Evolutionary conservation across 1,139 yeast genomes (phyloP), one percentile per base, ranked within the genome.

Genomic region (Scheffersomyces quercinus): DNA sequence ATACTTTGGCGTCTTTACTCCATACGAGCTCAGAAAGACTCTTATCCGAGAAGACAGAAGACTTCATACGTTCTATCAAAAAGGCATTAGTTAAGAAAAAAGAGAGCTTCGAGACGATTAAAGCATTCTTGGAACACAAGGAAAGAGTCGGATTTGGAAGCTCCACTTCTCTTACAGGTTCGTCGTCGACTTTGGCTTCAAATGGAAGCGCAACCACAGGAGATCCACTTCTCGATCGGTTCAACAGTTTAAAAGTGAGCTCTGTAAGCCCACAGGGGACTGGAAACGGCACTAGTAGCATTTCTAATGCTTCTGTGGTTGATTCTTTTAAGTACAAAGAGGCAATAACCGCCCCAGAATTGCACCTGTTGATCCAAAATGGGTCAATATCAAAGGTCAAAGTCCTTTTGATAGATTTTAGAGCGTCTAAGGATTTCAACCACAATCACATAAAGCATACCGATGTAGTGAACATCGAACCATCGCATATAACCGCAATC

Each of bases 401-500:
- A 5, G 51, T 81, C 11, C 66, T 87, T 34, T 50, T 87, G 20
- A 73, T 90, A 16, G 97, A 90, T 58, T 74, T 82, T 36, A 71
- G 97, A 48, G 70, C 82, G 11, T 67, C 83, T 36, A 70, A 71
- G 20, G 83, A 79, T 35, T 88, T 75, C 60, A 75, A 79, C 37
- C 70, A 69, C 40, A 76, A 79, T 33, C 96, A 85, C 58, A 79
- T 90, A 29, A 72, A 75, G 15, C 66, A 75, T 30, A 60, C 67
- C 1, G 77, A 83, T 38, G 62, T 84, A 7, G 75, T 87, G 13
- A 85, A 90, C 58, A 77, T 89, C 11, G 95, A 87, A 44, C 96
- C 96, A 0, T 66, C 79, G 4, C 70, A 81, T 5, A 54, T 69
- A 3, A 47, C 45, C 4, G 50, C 54, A 30, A 39, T 70, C 10